Evolutionary conservation across 306 rosid genomes (phyloP), one percentile per base, ranked within the genome.

Genomic region (Castanea mollissima): DNA sequence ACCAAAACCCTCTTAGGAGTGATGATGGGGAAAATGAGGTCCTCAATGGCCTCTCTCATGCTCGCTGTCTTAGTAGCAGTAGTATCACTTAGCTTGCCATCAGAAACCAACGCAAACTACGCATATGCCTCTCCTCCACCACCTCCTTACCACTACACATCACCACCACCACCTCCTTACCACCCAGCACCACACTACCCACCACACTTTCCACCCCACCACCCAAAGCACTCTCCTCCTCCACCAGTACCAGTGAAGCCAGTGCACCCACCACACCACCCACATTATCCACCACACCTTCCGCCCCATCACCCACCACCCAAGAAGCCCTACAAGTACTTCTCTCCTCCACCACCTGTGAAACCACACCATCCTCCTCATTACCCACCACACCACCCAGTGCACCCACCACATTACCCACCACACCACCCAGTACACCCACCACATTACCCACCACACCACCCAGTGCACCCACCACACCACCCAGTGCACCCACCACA

Each of bases 1-100:
- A 70, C 84, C 23, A 77, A 69, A 76, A 55, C 85, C 81, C 74
- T 35, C 3, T 70, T 25, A 21, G 46, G 32, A 71, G 86, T 15
- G 52, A 76, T 12, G 77, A 78, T 73, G 80, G 83, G 80, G 23
- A 85, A 80, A 81, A 91, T 89, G 96, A 82, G 93, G 86, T 81
- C 89, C 18, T 19, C 54, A 14, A 78, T 85, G 90, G 78, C 90
- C 84, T 80, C 93, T 59, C 72, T 78, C 51, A 71, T 85, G 34
- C 31, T 92, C 1, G 58, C 74, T 68, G 84, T 90, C n/a, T 27
- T 87, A 5, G 80, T 92, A 7, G 85, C 92, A 0, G 8, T 92
- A 4, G 67, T 89, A 7, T 90, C 90, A 23, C 85, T 90, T 2
- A 78, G 74, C 77, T 83, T 83, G 62, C 83, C 86, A 0, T 55